Conservation (phyloP, 305 asterid species). For the Vinca major region DNA sequence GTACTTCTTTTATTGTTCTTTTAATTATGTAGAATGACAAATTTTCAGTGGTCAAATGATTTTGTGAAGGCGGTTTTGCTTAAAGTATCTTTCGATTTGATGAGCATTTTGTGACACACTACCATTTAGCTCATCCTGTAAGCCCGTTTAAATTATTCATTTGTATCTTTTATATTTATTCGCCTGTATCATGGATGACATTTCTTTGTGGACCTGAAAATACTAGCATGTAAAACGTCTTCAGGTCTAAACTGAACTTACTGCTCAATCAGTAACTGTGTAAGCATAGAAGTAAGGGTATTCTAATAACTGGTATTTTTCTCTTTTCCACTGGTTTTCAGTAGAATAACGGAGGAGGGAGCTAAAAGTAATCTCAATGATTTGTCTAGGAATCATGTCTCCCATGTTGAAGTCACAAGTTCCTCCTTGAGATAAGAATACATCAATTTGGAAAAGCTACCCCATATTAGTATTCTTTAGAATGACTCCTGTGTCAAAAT, state of each 20-base stretch:
- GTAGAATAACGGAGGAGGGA: neutral
- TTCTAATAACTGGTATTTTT: neutral
- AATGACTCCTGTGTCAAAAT: neutral
- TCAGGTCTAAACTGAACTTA: neutral
- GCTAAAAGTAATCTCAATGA: neutral
- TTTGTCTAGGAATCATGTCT: neutral
- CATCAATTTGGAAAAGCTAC: too few species aligned
- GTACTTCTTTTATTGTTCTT: constrained; percentile 18
- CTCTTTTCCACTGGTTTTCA: neutral
- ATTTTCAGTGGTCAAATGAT: neutral
- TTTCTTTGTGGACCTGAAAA: neutral
- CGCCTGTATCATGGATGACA: neutral
- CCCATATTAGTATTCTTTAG: too few species aligned
- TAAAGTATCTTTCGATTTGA: too few species aligned
- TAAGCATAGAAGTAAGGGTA: neutral
- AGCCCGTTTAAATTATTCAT: neutral
- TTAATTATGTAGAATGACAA: constrained; percentile 6
- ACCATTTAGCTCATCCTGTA: neutral
- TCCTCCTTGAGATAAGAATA: too few species aligned
- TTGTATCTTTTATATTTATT: neutral
- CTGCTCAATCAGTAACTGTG: neutral
- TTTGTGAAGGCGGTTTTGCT: neutral
- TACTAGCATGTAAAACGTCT: neutral
- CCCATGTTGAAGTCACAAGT: too few species aligned
- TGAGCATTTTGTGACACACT: neutral